Base-by-base conservation (phyloP, 345 rosid genomes). In the Salix purpurea region DNA sequence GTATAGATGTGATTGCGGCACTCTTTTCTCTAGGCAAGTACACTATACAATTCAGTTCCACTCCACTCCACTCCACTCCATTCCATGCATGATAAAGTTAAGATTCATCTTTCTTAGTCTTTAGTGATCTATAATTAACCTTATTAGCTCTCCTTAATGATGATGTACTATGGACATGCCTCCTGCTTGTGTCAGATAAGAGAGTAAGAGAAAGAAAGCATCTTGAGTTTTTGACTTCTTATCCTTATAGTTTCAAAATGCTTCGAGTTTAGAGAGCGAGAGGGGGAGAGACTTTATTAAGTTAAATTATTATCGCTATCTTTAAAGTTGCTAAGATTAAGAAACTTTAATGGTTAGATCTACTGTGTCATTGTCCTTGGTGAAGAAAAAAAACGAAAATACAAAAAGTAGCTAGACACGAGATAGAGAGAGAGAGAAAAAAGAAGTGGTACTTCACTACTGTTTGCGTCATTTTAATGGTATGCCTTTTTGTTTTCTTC, bases 1-100 rank as follows among this genome's bases (percentile, higher is more conserved):
- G 80, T 87, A 89, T 62, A 83, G 81, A 79, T 89, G 92, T 69
- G 90, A 87, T 74, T 89, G 92, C 75, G 90, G 90, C 46, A 89
- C 85, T 76, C 70, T 89, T 65, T 89, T 89, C 86, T 87, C 92
- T 40, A 86, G 92, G 92, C 87, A 82, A 80, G 48, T 32, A 44
- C 46, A 14, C 52, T 26, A 3, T 11, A 44, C 1, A 6, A 72
- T 58, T 26, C 13, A 7, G 44, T 28, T n/a, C 26, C 52, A 72
- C 19, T 23, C 32, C 66, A 40, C 0, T 40, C 13, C 44, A 40
- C 8, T n/a, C 13, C 52, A 72, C 19, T 23, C 32, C 66, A 40
- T 0, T 40, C 13, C 44, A 40, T 40, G 13, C 44, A 34, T n/a
- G 75, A 72, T 15, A 50, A 4, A 69, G 58, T 71, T 6, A 7